Conservation (phyloP, 2,329 filamentous ascomycete species). For the Penicillium sp. region DNA sequence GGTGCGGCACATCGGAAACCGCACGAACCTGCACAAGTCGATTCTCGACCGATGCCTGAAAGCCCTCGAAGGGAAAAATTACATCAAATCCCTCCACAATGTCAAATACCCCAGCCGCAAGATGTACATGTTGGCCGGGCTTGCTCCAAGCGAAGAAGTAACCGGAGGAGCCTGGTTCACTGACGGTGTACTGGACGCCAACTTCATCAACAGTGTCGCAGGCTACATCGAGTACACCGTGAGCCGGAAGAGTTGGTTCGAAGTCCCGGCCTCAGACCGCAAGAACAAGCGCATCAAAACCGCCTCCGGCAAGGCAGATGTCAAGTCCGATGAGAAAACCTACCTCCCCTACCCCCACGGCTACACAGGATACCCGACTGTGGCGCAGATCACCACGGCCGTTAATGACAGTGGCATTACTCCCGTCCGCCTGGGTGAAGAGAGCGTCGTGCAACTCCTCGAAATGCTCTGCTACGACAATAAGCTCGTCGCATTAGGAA, state of each 20-base stretch:
- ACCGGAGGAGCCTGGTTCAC: slow-evolving; percentile 95
- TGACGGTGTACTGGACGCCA: slow-evolving; percentile 83
- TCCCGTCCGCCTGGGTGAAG: slow-evolving; percentile 66
- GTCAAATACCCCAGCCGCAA: slow-evolving; percentile 89
- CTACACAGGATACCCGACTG: slow-evolving; percentile 77
- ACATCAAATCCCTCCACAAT: slow-evolving; percentile 87
- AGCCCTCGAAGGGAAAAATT: slow-evolving; percentile 74
- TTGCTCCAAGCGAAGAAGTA: slow-evolving; percentile 83
- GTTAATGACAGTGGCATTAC: slow-evolving; percentile 70
- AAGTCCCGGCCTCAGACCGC: slow-evolving; percentile 42
- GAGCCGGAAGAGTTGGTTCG: slow-evolving; percentile 69
- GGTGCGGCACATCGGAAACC: slow-evolving; percentile 78
- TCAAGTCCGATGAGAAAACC: slow-evolving; percentile 34
- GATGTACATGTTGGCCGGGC: slow-evolving; percentile 88
- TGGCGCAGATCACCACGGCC: slow-evolving; percentile 71
- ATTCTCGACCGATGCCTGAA: slow-evolving; percentile 80
- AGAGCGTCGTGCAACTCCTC: slow-evolving; percentile 80
- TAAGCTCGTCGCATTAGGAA: slow-evolving; percentile 65
- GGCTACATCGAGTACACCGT: slow-evolving; percentile 72
- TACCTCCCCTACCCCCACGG: slow-evolving; percentile 59
- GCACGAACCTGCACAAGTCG: slow-evolving; percentile 79
- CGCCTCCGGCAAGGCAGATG: slow-evolving; percentile 33
- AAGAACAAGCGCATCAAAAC: slow-evolving; percentile 46
- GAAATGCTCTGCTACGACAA: slow-evolving; percentile 89
- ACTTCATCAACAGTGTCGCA: slow-evolving; percentile 77